Conservation (phyloP, 192 early-diverging fungal genomes). For the Coemansia erecta region DNA sequence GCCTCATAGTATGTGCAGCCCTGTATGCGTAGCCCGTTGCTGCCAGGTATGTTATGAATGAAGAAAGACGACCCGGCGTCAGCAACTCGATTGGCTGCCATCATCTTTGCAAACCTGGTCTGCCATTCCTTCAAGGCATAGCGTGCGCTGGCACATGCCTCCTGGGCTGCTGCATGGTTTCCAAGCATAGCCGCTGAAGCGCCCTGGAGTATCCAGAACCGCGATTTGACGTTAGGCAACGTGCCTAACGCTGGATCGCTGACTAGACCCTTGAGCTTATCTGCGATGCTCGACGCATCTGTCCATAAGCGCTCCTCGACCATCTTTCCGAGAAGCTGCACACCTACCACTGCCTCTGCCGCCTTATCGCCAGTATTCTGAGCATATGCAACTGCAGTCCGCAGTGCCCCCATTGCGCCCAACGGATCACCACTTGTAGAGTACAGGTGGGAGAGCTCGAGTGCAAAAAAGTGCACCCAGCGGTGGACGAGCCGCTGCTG, state of each 20-base stretch:
- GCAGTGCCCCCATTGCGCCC: slow-evolving; percentile 13
- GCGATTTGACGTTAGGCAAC: slow-evolving; percentile 14
- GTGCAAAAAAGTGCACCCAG: slow-evolving; percentile 35
- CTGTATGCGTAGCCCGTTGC: slow-evolving; percentile 4
- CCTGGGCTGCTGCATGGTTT: slow-evolving; percentile 12
- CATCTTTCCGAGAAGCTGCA: slow-evolving; percentile 26
- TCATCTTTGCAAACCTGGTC: slow-evolving; percentile 16
- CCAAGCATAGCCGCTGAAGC: slow-evolving; percentile 14
- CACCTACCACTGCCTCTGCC: slow-evolving; percentile 3
- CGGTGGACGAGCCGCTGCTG: slow-evolving; percentile 24
- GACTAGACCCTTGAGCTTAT: neutral
- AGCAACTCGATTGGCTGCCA: slow-evolving; percentile 6
- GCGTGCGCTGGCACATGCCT: slow-evolving; percentile 27
- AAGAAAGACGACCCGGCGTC: slow-evolving; percentile 23
- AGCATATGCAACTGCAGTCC: slow-evolving; percentile 12
- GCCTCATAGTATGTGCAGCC: slow-evolving; percentile 45
- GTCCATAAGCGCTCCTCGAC: slow-evolving; percentile 25
- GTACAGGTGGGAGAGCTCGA: slow-evolving; percentile 29
- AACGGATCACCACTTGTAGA: slow-evolving; percentile 9
- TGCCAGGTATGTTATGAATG: slow-evolving; percentile 3
- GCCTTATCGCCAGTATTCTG: slow-evolving; percentile 15
- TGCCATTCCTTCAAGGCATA: slow-evolving; percentile 39
- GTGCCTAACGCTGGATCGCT: slow-evolving; percentile 1
- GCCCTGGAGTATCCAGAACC: slow-evolving; percentile 39
- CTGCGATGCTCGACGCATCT: slow-evolving; percentile 2